Evolutionary conservation across 768 basidiomycete genomes (phyloP).

Genomic region (Royoungia palumana): DNA sequence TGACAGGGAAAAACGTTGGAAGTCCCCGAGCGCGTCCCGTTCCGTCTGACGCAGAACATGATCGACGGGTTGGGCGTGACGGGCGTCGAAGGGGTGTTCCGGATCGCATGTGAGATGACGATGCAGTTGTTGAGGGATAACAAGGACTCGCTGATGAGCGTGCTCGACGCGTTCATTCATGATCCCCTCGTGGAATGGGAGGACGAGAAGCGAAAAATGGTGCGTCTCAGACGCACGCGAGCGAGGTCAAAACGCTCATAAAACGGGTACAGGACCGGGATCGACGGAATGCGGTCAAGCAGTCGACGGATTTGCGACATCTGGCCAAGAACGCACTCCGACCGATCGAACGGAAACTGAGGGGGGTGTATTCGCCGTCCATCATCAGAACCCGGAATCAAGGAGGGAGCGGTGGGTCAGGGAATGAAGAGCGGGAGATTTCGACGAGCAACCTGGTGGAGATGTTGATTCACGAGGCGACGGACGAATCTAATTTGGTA

Average conservation of each 20-base stretch:
- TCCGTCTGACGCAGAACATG: conserved; percentile 90
- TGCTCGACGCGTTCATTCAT: conserved; percentile 94
- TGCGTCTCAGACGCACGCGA: conserved; percentile 22
- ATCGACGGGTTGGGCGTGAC: conserved; percentile 91
- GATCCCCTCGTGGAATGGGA: conserved; percentile 98
- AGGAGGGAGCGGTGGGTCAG: conserved; percentile 22
- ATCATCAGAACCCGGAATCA: conserved; percentile 39
- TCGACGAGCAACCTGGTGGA: conserved; percentile 89
- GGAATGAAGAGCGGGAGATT: conserved; percentile 39
- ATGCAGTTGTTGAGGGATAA: conserved; percentile 84
- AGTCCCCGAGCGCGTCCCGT: conserved; percentile 89
- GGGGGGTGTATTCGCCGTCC: conserved; percentile 59
- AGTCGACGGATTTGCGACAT: conserved; percentile 53
- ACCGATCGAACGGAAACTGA: conserved; percentile 82
- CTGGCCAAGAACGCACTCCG: conserved; percentile 74
- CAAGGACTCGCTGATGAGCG: conserved; percentile 90
- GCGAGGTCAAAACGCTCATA: neutral
- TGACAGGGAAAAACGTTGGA: conserved; percentile 79
- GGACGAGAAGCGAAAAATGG: conserved; percentile 68
- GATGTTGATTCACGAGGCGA: conserved; percentile 87
- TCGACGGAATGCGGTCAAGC: conserved; percentile 43
- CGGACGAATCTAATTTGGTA: conserved; percentile 66
- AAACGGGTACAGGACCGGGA: conserved; percentile 42
- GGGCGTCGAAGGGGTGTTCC: conserved; percentile 91
- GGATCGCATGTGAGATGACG: conserved; percentile 88